Percentiles rank a stretch among this genome's conserved stretches.
phyloP scores from a whole-genome alignment of 371 early-diverging fungal genomes.

The Zychaea mexicana region DNA sequence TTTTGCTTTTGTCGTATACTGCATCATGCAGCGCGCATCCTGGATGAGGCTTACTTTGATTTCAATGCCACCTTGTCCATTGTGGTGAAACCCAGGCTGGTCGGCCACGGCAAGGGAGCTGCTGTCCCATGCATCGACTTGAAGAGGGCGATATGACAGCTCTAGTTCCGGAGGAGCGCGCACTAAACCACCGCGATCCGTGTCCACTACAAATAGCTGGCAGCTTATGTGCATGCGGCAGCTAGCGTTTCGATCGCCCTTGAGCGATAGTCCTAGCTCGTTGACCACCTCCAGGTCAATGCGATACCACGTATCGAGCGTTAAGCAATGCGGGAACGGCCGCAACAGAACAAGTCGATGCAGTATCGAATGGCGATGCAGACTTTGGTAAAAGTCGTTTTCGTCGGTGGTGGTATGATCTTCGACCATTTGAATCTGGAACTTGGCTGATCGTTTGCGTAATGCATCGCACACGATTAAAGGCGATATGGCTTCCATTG shows the following conservation, averaged over 20 bases:
- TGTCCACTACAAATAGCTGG: conserved; percentile 10
- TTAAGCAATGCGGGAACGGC: conserved; percentile 14
- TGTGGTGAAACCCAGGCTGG: conserved; percentile 28
- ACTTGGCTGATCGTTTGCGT: neutral
- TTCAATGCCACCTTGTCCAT: conserved; percentile 38
- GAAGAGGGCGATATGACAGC: conserved; percentile 25
- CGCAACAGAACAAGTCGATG: conserved; percentile 24
- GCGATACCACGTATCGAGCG: conserved; percentile 30
- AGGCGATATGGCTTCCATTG: neutral
- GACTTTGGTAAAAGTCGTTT: conserved; percentile 12
- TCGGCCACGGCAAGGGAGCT: neutral
- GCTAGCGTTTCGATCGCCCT: conserved; percentile 2
- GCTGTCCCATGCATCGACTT: conserved; percentile 34
- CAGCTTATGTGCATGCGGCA: conserved; percentile 23
- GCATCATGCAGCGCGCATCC: neutral
- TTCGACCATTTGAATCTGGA: neutral
- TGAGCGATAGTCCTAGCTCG: conserved; percentile 32
- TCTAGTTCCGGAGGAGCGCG: neutral
- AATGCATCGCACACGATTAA: neutral
- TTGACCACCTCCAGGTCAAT: conserved; percentile 38
- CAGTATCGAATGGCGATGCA: conserved; percentile 26
- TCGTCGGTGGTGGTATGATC: neutral
- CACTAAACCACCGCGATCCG: neutral
- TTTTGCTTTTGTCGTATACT: conserved; percentile 25
- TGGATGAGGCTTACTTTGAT: conserved; percentile 17